These are phyloP conservation scores for Triangularia setosa DNA, from an alignment of 2,329 filamentous ascomycete species.

Conservation along the genomic window DNA sequence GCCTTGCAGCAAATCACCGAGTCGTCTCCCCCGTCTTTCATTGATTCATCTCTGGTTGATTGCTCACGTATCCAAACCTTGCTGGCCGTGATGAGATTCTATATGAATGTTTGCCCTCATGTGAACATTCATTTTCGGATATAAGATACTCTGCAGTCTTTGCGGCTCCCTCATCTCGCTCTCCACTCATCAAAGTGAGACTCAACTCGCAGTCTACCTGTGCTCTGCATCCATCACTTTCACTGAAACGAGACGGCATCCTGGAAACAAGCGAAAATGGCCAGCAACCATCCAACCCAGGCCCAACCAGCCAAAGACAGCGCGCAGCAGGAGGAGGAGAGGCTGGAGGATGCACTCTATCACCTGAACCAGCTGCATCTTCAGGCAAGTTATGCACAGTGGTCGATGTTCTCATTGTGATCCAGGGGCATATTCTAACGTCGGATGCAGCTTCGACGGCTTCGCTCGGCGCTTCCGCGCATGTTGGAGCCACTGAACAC, in stretches of 20 bases:
- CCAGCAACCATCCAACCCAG: conserved; percentile 17
- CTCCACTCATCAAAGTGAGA: not conserved
- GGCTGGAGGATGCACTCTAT: conserved; percentile 47
- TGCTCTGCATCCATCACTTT: not conserved
- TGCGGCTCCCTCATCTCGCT: not conserved
- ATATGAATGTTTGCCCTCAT: not conserved
- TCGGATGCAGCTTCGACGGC: conserved; percentile 39
- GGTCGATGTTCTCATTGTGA: conserved; percentile 3
- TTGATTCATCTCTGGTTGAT: not conserved
- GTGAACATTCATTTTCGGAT: not conserved
- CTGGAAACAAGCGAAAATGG: conserved; percentile 12
- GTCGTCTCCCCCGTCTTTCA: not conserved
- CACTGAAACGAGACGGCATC: not conserved
- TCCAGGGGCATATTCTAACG: conserved; percentile 15
- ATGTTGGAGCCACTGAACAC: conserved; percentile 50
- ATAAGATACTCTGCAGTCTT: not conserved
- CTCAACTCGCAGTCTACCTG: not conserved
- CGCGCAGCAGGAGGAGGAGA: conserved; percentile 45
- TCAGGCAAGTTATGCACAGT: conserved; percentile 38
- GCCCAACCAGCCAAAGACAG: conserved; percentile 19
- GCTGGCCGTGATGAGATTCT: not conserved
- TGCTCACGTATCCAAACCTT: not conserved
- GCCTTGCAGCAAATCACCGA: not conserved
- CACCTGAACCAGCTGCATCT: conserved; percentile 52
- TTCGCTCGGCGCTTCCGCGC: conserved; percentile 47